These are phyloP conservation scores for Mimosa pudica DNA, from an alignment of 306 rosid species.

Conservation along the genomic window DNA sequence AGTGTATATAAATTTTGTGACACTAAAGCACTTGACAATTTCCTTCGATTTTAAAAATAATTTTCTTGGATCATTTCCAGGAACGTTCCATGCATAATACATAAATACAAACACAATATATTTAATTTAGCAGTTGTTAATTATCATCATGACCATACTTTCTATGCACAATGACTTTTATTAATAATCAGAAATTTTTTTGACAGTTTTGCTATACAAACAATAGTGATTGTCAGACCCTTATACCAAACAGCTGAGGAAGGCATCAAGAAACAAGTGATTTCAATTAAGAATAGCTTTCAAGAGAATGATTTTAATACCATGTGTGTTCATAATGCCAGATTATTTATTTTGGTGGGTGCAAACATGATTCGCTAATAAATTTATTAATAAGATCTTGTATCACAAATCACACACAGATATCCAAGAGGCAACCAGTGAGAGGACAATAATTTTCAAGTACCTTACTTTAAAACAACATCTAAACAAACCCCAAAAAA, in stretches of 20 bases:
- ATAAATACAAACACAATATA: too few relatives aligned
- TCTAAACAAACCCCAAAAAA: slow-evolving; percentile 38
- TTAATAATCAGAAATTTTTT: neutral
- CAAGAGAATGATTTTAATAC: neutral
- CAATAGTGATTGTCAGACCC: neutral
- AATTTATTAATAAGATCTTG: slow-evolving; percentile 20
- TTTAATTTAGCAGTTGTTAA: neutral
- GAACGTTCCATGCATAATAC: neutral
- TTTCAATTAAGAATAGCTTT: neutral
- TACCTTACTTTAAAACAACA: slow-evolving; percentile 44
- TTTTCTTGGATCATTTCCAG: neutral
- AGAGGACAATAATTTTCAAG: slow-evolving; percentile 28
- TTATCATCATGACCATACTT: neutral
- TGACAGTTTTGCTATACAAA: neutral
- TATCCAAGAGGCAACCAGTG: slow-evolving; percentile 29
- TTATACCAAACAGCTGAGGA: neutral
- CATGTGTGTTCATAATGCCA: neutral
- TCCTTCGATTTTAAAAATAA: slow-evolving; percentile 24
- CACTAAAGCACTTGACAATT: slow-evolving; percentile 19
- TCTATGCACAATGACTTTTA: neutral
- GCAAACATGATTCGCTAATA: slow-evolving; percentile 25
- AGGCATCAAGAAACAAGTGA: neutral
- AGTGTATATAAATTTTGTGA: neutral
- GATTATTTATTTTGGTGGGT: slow-evolving; percentile 2
- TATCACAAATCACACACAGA: slow-evolving; percentile 16